phyloP scores from a whole-genome alignment of 2,329 filamentous ascomycete species.

The Ceratocystis papillata region DNA sequence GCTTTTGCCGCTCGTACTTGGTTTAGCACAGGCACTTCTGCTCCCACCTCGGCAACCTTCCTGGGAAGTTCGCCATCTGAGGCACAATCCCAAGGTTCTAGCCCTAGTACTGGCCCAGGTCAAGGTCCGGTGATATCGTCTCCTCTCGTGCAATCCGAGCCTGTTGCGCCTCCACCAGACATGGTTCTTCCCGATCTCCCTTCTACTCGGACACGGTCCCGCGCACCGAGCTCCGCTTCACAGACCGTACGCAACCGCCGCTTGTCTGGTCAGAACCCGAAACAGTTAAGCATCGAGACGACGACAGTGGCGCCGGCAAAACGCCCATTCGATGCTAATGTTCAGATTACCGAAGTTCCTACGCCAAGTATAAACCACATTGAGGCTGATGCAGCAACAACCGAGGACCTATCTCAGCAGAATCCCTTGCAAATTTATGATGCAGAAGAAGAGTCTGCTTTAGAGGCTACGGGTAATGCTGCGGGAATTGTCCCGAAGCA shows the following conservation, averaged over 20 bases:
- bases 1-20: conserved; percentile 19
- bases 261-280: conserved; percentile 67
- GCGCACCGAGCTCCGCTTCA: conserved; percentile 14
- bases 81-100: background rate
- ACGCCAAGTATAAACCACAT: conserved; percentile 14
- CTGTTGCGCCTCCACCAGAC: conserved; percentile 9
- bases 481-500: conserved; percentile 17
- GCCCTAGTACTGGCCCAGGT: background rate
- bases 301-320: background rate
- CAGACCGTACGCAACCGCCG: conserved; percentile 61
- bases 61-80: conserved; percentile 11
- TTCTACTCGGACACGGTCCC: conserved; percentile 15
- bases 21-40: conserved; percentile 22
- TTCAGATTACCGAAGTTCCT: conserved; percentile 18
- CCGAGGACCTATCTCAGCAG: conserved; percentile 2
- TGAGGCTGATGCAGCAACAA: background rate
- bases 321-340: conserved; percentile 26
- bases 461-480: conserved; percentile 11
- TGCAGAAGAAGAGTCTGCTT: conserved; percentile 7
- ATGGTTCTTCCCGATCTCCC: conserved; percentile 8
- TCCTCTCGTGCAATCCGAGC: background rate
- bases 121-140: background rate
- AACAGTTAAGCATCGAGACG: conserved; percentile 85
- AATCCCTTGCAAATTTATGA: conserved; percentile 14
- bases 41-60: conserved; percentile 20